Evolutionary conservation across 2,329 filamentous ascomycete genomes (phyloP).

Genomic region (Xylariaceae sp.): DNA sequence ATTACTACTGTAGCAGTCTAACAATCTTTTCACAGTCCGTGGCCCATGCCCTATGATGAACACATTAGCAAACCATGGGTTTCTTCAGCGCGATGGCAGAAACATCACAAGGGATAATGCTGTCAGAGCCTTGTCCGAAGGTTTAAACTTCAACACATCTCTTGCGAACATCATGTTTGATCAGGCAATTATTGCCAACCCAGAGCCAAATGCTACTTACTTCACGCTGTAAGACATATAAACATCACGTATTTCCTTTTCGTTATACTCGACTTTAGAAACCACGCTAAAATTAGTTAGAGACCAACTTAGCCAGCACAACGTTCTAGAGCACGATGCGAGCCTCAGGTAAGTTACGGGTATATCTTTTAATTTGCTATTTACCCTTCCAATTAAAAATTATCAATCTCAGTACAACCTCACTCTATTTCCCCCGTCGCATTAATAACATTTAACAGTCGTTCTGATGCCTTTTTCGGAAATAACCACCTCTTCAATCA

Average conservation of each 20-base stretch:
- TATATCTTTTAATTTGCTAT: neutral
- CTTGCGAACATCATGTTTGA: slow-evolving; percentile 50
- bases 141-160: slow-evolving; percentile 50
- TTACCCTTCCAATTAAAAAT: too few species aligned
- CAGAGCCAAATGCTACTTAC: slow-evolving; percentile 50
- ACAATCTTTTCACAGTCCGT: slow-evolving; percentile 39
- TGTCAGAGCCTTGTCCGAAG: slow-evolving; percentile 46
- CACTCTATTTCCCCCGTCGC: neutral
- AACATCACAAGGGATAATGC: slow-evolving; percentile 48
- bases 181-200: slow-evolving; percentile 50
- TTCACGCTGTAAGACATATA: slow-evolving; percentile 44
- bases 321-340: slow-evolving; percentile 55
- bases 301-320: slow-evolving; percentile 48
- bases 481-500: slow-evolving; percentile 59
- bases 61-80: slow-evolving; percentile 55
- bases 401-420: too few species aligned
- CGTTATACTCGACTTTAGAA: neutral
- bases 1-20: neutral
- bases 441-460: slow-evolving; percentile 39
- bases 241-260: neutral
- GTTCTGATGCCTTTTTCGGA: slow-evolving; percentile 55
- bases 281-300: slow-evolving; percentile 3
- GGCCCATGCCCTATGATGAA: slow-evolving; percentile 59
- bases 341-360: slow-evolving; percentile 45
- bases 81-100: slow-evolving; percentile 52